Evolutionary conservation across 2,329 filamentous ascomycete genomes (phyloP).

Genomic region (Sclerotinia minor): DNA sequence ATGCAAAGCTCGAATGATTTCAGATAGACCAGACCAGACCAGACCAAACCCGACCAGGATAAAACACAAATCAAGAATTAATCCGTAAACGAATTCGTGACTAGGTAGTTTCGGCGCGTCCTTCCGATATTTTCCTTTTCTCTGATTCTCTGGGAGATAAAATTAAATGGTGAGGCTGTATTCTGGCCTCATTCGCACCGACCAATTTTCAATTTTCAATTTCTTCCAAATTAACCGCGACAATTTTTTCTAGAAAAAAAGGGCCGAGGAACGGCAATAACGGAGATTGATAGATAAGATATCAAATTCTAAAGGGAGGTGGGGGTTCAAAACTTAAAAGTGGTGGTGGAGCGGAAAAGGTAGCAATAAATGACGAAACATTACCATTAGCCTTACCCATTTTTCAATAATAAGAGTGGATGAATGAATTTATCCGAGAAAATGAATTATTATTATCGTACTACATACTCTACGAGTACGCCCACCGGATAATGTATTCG

Average conservation of each 20-base stretch:
- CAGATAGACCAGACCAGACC: no score
- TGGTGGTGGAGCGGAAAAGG: not conserved
- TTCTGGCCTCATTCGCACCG: not conserved
- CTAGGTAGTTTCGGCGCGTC: slow-evolving; percentile 11
- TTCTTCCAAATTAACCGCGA: not conserved
- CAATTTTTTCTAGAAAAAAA: slow-evolving; percentile 8
- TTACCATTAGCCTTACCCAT: not conserved
- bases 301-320: not conserved
- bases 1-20: not conserved
- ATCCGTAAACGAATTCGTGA: not conserved
- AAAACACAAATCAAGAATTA: not conserved
- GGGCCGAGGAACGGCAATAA: slow-evolving; percentile 16
- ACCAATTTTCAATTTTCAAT: slow-evolving; percentile 4
- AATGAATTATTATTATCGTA: no score
- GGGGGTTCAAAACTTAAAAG: not conserved
- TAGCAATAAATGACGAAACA: not conserved
- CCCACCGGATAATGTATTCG: not conserved
- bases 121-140: slow-evolving; percentile 7
- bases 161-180: slow-evolving; percentile 15
- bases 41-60: not conserved
- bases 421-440: not conserved
- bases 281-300: slow-evolving; percentile 1
- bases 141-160: not conserved
- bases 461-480: no score
- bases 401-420: not conserved